Percentiles rank a stretch among this genome's conserved stretches.
Conservation (phyloP, 768 basidiomycete genomes). For the Austroboletus festivus region DNA sequence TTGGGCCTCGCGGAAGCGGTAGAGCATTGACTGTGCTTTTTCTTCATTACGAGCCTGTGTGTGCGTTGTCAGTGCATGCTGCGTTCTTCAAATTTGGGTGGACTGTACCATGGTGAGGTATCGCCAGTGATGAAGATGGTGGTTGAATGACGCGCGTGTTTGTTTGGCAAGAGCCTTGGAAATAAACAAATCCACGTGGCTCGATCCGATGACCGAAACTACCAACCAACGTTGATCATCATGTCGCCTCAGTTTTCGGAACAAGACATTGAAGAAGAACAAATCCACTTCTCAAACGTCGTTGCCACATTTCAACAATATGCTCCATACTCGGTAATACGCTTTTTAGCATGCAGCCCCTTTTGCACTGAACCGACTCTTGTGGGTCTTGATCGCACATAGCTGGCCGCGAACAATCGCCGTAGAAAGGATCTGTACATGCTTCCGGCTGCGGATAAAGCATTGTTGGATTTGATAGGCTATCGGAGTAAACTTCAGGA, state of each 20-base stretch:
- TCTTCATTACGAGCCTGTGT: constrained; percentile 93
- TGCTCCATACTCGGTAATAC: constrained; percentile 55
- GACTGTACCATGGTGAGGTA: constrained; percentile 16
- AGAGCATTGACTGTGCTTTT: constrained; percentile 93
- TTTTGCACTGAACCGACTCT: neutral
- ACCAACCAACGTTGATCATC: no score
- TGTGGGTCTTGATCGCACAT: neutral
- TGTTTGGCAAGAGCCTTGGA: constrained; percentile 28
- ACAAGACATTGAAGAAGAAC: constrained; percentile 51
- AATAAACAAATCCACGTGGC: constrained; percentile 26
- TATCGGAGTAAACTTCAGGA: constrained; percentile 76
- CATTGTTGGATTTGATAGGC: constrained; percentile 61
- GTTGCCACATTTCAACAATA: constrained; percentile 74
- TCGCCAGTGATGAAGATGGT: neutral
- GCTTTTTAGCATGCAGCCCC: neutral
- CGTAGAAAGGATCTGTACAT: constrained; percentile 77
- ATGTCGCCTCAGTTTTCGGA: constrained; percentile 30
- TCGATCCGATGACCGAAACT: neutral
- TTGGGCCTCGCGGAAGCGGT: constrained; percentile 95
- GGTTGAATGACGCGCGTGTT: no score
- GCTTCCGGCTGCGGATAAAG: constrained; percentile 66
- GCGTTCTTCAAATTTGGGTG: no score
- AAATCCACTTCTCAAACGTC: constrained; percentile 71
- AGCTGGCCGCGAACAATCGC: constrained; percentile 60
- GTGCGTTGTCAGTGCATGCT: neutral